Percentiles rank a stretch among this genome's conserved stretches.
Conservation (phyloP, 352 stramenopile species). For the Thraustochytrium striatum region DNA sequence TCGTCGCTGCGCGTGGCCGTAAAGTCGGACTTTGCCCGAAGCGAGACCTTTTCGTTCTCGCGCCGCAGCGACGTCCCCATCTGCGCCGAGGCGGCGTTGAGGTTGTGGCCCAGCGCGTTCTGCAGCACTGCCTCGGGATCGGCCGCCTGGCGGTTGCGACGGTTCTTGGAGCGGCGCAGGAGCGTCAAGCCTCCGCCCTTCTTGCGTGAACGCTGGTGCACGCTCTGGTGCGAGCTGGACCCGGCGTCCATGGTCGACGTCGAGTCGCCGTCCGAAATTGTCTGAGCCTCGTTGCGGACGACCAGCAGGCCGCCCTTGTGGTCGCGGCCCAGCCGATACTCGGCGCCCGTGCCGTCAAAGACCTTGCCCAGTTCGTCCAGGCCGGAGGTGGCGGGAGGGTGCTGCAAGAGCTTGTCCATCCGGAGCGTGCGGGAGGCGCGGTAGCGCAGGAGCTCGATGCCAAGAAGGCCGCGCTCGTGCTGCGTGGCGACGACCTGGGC, state of each 20-base stretch:
- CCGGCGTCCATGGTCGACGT: background rate
- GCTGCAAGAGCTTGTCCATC: slow-evolving; percentile 30
- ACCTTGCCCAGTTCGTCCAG: slow-evolving; percentile 27
- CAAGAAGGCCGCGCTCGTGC: slow-evolving; percentile 27
- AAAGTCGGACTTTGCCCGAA: too few relatives aligned
- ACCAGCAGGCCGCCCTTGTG: slow-evolving; percentile 1
- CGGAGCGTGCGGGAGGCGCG: slow-evolving; percentile 22
- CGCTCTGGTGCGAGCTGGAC: background rate
- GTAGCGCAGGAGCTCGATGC: slow-evolving; percentile 32
- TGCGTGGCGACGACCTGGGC: background rate
- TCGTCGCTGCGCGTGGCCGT: slow-evolving; percentile 40
- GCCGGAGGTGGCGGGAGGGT: background rate
- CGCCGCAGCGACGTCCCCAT: slow-evolving; percentile 4
- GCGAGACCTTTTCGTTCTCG: too few relatives aligned
- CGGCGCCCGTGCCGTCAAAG: slow-evolving; percentile 14
- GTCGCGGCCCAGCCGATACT: background rate
- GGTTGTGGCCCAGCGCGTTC: background rate
- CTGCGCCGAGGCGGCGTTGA: background rate
- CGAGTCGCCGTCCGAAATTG: background rate
- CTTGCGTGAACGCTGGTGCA: background rate
- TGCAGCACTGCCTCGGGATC: slow-evolving; percentile 8
- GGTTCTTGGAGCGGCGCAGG: background rate
- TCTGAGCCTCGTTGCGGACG: background rate
- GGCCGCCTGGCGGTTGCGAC: background rate
- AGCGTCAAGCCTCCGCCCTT: background rate